Percentiles rank a stretch among this genome's conserved stretches.
These are phyloP conservation scores for Trichophyton simii DNA, from an alignment of 2,329 filamentous ascomycete genomes.

Conservation along the genomic window DNA sequence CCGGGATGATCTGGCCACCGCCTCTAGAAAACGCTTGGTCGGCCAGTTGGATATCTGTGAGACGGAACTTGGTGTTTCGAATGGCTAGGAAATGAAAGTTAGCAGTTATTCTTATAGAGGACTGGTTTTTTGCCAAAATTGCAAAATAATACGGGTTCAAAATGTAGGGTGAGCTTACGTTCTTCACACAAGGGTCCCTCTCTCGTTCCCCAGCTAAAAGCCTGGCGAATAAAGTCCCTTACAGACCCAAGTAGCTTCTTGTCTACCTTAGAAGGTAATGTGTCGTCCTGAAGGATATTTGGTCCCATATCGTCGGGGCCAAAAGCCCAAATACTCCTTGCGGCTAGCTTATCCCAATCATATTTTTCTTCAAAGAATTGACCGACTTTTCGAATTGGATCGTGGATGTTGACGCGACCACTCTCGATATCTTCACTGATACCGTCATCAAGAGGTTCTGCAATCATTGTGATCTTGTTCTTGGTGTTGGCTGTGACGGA, in stretches of 20 bases:
- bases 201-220: conserved; percentile 89
- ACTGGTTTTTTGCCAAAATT: background rate
- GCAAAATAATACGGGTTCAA: conserved; percentile 8
- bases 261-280: conserved; percentile 84
- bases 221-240: conserved; percentile 84
- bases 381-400: conserved; percentile 82
- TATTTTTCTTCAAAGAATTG: conserved; percentile 97
- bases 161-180: conserved; percentile 46
- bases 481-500: conserved; percentile 98
- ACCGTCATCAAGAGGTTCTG: conserved; percentile 86
- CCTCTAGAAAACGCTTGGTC: conserved; percentile 87
- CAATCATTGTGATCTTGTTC: conserved; percentile 98
- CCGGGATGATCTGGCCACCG: conserved; percentile 94
- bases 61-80: conserved; percentile 92
- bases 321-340: conserved; percentile 95
- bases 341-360: conserved; percentile 89
- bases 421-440: conserved; percentile 91
- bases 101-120: conserved; percentile 11
- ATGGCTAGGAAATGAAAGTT: conserved; percentile 47
- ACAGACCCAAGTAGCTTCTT: conserved; percentile 79
- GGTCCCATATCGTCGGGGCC: conserved; percentile 88
- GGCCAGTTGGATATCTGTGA: conserved; percentile 80
- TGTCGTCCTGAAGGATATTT: conserved; percentile 95
- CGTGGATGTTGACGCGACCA: conserved; percentile 79
- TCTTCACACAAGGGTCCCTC: conserved; percentile 97